These are phyloP conservation scores for Ascosphaera aggregata DNA, from an alignment of 2,329 filamentous ascomycete species.

Conservation along the genomic window DNA sequence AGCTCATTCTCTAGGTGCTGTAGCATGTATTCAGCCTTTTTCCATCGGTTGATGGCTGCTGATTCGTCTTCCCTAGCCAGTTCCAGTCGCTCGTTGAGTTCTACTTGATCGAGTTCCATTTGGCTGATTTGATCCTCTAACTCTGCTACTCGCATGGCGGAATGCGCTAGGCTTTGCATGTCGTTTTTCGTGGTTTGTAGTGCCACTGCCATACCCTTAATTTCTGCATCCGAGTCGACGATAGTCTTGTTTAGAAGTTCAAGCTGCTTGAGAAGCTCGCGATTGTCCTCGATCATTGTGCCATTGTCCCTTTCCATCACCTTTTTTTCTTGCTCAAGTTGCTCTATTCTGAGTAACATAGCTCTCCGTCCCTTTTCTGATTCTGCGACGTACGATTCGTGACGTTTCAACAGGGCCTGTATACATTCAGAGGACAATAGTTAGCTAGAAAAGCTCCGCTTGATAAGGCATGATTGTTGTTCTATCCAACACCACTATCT, in stretches of 20 bases:
- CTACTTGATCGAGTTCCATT: slow-evolving; percentile 60
- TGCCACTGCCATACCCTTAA: slow-evolving; percentile 52
- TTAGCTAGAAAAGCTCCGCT: too few relatives aligned
- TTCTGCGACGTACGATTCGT: slow-evolving; percentile 87
- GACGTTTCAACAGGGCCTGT: slow-evolving; percentile 60
- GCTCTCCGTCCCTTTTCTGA: slow-evolving; percentile 63
- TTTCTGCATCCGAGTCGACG: slow-evolving; percentile 53
- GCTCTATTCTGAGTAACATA: slow-evolving; percentile 48
- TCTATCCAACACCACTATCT: too few relatives aligned
- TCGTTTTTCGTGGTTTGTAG: slow-evolving; percentile 58
- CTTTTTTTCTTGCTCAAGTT: slow-evolving; percentile 50
- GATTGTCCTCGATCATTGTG: slow-evolving; percentile 60
- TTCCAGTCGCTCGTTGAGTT: slow-evolving; percentile 43
- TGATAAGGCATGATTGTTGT: too few relatives aligned
- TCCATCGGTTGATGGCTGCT: slow-evolving; percentile 62
- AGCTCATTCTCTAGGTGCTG: slow-evolving; percentile 64
- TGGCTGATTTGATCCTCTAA: slow-evolving; percentile 59
- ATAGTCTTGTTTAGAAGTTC: slow-evolving; percentile 64
- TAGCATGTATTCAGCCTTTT: slow-evolving; percentile 59
- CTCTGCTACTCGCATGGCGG: slow-evolving; percentile 50
- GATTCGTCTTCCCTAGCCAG: slow-evolving; percentile 51
- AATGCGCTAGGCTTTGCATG: slow-evolving; percentile 47
- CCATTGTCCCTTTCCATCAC: slow-evolving; percentile 56
- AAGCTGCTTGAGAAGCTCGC: slow-evolving; percentile 56
- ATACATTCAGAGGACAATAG: background rate